Percentiles rank a stretch among this genome's conserved stretches.
Conservation (phyloP, 306 rosid genomes). For the Sesbania bispinosa region DNA sequence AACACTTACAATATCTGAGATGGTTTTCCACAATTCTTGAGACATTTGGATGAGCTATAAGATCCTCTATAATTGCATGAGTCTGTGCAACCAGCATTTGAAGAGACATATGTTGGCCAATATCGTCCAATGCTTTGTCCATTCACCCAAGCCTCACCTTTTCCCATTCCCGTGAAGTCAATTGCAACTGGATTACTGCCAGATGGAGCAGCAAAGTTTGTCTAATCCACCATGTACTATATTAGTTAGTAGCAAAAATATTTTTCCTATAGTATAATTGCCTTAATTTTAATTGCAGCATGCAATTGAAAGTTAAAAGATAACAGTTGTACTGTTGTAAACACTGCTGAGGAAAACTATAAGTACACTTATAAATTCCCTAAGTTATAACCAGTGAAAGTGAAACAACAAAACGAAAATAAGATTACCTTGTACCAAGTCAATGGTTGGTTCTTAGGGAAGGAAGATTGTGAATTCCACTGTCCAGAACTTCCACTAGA, state of each 20-base stretch:
- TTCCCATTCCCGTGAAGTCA: slow-evolving; percentile 92
- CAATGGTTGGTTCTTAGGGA: slow-evolving; percentile 80
- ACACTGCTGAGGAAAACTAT: neutral
- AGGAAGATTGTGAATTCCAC: slow-evolving; percentile 63
- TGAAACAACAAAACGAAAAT: neutral
- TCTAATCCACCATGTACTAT: slow-evolving; percentile 45
- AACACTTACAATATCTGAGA: slow-evolving; percentile 71
- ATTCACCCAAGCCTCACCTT: slow-evolving; percentile 99
- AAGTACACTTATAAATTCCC: neutral
- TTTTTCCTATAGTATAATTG: neutral
- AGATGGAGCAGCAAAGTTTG: slow-evolving; percentile 62
- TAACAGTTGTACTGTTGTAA: neutral
- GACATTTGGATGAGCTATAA: slow-evolving; percentile 60
- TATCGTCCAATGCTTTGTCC: slow-evolving; percentile 96
- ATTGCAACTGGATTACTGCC: slow-evolving; percentile 81
- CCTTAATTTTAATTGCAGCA: neutral
- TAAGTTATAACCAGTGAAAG: neutral
- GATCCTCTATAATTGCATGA: slow-evolving; percentile 72
- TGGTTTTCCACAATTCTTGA: slow-evolving; percentile 81
- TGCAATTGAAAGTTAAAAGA: slow-evolving; percentile 1
- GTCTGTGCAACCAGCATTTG: slow-evolving; percentile 51
- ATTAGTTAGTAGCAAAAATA: slow-evolving; percentile 26
- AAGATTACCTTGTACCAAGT: slow-evolving; percentile 88
- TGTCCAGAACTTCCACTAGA: slow-evolving; percentile 57
- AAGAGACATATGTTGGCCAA: slow-evolving; percentile 69